Evolutionary conservation across 2,329 filamentous ascomycete genomes (phyloP), one percentile per base, ranked within the genome.

Genomic region (Aureobasidium leucospermi): DNA sequence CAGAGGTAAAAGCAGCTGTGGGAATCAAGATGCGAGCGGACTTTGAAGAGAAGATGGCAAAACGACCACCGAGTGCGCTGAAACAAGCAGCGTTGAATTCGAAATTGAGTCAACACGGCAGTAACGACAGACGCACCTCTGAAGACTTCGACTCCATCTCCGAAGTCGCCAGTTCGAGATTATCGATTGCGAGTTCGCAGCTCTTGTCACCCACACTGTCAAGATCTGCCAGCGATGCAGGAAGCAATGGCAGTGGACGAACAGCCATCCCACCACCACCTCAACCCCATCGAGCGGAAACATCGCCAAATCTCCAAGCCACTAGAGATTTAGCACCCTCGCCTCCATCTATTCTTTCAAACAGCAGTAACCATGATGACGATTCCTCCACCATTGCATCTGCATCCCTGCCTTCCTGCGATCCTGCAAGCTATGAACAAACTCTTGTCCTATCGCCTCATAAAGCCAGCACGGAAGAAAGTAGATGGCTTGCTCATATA

Each of bases 381-480:
- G 45, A 45, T 34, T 3, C 31, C 29, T 41, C 43, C 4, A 48
- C 41, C 2, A 15, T 58, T 10, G 11, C 23, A 4, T 45, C 45
- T 29, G 42, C 53, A 16, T 15, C 47, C 10, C 15, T 60, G 16
- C 60, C 62, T 2, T 48, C 60, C 0, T 42, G 56, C 6, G 60
- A 63, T 2, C 11, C 53, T 9, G 29, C 48, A 7, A 45, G 46
- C 3, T 60, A 60, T 34, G 49, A 59, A 29, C 53, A 55, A 4
- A 59, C 60, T 5, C n/a, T 62, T 15, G 55, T 63, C 2, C 45
- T 62, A 2, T 56, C 42, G 5, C 62, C 62, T 19, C 62, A 59
- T 13, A 62, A 63, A 45, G 62, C 62, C 4, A 61, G 39, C n/a
- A 58, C 58, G 13, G 58, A 62, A 42, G 62, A 63, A 36, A 57